Conservation (phyloP, 148 eudicot genomes). For the Vaccinium corymbosum region DNA sequence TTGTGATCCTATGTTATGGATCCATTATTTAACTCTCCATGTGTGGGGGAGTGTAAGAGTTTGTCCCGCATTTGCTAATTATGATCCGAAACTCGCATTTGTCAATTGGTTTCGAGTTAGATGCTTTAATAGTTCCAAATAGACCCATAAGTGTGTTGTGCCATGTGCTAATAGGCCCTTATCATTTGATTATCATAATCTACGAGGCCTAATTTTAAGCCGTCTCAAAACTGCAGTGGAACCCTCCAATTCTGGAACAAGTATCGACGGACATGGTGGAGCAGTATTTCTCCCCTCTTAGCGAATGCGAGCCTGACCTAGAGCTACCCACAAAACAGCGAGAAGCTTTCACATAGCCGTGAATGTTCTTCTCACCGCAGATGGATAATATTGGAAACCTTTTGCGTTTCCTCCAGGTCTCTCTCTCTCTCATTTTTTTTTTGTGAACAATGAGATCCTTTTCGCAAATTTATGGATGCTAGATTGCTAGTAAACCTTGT, state of each 20-base stretch:
- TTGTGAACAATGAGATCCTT: background rate
- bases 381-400: background rate
- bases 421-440: background rate
- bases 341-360: constrained; percentile 60
- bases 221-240: constrained; percentile 55
- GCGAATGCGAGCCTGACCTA: constrained; percentile 60
- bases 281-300: constrained; percentile 56
- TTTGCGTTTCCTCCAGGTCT: background rate
- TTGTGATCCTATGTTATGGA: too few relatives aligned
- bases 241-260: constrained; percentile 73
- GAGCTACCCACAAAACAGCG: constrained; percentile 58
- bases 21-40: too few relatives aligned
- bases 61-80: too few relatives aligned
- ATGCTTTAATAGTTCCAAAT: background rate
- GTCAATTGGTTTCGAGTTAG: too few relatives aligned
- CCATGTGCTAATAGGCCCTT: background rate
- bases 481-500: background rate
- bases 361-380: background rate
- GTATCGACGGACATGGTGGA: constrained; percentile 88
- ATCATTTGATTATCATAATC: background rate
- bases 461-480: background rate
- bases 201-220: background rate
- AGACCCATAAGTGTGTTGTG: background rate
- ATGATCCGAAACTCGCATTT: too few relatives aligned
- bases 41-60: too few relatives aligned